Evolutionary conservation across 1,284 basidiomycete species (phyloP).

Genomic region (Gomphus bonarii): DNA sequence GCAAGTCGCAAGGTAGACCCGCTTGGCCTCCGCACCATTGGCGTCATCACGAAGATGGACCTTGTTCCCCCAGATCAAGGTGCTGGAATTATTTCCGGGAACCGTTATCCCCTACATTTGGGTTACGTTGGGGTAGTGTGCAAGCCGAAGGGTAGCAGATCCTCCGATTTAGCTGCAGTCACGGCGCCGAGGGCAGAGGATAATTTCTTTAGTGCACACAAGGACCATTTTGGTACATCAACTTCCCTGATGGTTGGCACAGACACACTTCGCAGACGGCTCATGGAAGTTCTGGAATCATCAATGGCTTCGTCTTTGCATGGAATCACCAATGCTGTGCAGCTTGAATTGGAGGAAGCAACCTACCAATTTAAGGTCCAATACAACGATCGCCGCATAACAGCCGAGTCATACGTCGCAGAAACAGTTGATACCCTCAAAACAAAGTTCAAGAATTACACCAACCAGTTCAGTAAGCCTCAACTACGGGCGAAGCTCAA

Average conservation of each 20-base stretch:
- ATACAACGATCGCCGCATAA: constrained; percentile 94
- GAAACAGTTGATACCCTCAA: constrained; percentile 95
- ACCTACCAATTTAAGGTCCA: constrained; percentile 99
- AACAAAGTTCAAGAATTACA: constrained; percentile 81
- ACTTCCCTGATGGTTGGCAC: constrained; percentile 83
- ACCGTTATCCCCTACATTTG: constrained; percentile 93
- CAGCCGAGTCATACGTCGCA: constrained; percentile 94
- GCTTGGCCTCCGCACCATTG: constrained; percentile 89
- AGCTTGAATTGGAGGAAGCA: constrained; percentile 93
- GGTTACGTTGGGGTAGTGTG: constrained; percentile 98
- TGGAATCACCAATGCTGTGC: constrained; percentile 92
- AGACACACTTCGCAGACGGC: constrained; percentile 73
- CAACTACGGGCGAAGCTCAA: constrained; percentile 85
- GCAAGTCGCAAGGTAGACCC: constrained; percentile 94
- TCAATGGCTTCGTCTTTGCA: constrained; percentile 95
- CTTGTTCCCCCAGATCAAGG: constrained; percentile 83
- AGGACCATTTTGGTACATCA: constrained; percentile 62
- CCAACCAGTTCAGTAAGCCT: constrained; percentile 80
- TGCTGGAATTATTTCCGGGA: constrained; percentile 74
- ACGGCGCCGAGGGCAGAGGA: constrained; percentile 65
- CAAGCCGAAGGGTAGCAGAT: constrained; percentile 51
- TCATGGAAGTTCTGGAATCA: constrained; percentile 96
- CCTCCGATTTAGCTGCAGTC: constrained; percentile 33
- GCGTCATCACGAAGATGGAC: constrained; percentile 99
- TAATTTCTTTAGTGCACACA: constrained; percentile 70